phyloP scores from a whole-genome alignment of 73 alveolate genomes.

The Symbiodinium natans region DNA sequence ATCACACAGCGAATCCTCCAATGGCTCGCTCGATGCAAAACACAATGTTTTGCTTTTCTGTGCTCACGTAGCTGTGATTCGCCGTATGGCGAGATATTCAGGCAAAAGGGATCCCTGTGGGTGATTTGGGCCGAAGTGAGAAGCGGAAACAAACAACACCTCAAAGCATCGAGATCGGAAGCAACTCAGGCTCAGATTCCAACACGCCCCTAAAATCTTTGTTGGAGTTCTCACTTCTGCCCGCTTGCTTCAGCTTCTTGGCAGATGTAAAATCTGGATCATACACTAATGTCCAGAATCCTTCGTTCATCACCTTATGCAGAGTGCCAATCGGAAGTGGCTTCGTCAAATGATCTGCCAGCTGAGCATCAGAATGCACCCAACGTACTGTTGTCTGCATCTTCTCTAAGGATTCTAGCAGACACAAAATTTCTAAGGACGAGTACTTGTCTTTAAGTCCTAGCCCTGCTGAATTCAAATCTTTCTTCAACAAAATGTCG shows the following conservation, averaged over 20 bases:
- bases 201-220: conserved; percentile 35
- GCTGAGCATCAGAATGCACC: conserved; percentile 18
- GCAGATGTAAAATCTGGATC: conserved; percentile 10
- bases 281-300: neutral
- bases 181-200: neutral
- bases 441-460: neutral
- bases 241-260: neutral
- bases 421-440: neutral
- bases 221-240: neutral
- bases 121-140: neutral
- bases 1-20: neutral
- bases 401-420: neutral
- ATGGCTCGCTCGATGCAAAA: too few relatives aligned
- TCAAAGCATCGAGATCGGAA: too few relatives aligned
- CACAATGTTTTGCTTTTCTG: neutral
- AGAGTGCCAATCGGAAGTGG: neutral
- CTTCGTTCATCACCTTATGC: conserved; percentile 19
- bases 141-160: neutral
- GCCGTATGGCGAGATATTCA: neutral
- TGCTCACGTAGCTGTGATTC: neutral
- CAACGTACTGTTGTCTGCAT: neutral
- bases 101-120: conserved; percentile 15
- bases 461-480: conserved; percentile 4
- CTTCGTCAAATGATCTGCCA: conserved; percentile 6
- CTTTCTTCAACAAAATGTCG: neutral